A percentile compares a stretch with the other conserved stretches of the same genome.
Evolutionary conservation across 805 yeast species (phyloP).

Genomic region (Candida maris): DNA sequence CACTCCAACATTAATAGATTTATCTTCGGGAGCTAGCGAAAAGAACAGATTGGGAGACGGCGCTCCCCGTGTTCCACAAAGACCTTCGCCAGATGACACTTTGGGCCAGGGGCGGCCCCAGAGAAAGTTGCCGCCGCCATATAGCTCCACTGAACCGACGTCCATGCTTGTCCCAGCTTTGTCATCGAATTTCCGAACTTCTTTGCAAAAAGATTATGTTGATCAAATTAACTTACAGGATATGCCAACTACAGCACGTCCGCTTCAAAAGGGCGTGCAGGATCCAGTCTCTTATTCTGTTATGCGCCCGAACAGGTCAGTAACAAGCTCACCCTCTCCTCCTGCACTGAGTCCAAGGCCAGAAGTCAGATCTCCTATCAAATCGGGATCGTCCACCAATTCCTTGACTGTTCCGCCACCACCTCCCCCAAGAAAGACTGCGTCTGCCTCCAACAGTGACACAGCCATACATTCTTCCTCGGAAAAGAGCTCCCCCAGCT

Average conservation of each 20-base stretch:
- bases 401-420: conserved; percentile 28
- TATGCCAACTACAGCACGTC: background rate
- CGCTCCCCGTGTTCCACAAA: conserved; percentile 15
- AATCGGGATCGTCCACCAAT: too few relatives aligned
- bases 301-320: conserved; percentile 31
- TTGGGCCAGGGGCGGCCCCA: conserved; percentile 12
- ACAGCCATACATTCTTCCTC: conserved; percentile 3
- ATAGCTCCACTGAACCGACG: conserved; percentile 17
- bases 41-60: conserved; percentile 5
- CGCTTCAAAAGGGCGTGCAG: background rate
- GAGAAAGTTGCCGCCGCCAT: conserved; percentile 24
- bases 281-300: conserved; percentile 18
- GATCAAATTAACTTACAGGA: background rate
- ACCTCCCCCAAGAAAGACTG: conserved; percentile 26
- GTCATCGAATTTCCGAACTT: conserved; percentile 15
- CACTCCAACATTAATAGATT: conserved; percentile 24
- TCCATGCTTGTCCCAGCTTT: conserved; percentile 23
- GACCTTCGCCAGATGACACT: conserved; percentile 14
- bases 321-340: conserved; percentile 29
- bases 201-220: conserved; percentile 4
- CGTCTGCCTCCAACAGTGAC: background rate
- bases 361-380: conserved; percentile 40
- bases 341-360: conserved; percentile 24
- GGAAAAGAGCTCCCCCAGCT: conserved; percentile 1
- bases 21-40: conserved; percentile 9